phyloP scores from a whole-genome alignment of 2,329 filamentous ascomycete species.

The Penicillium sp. region DNA sequence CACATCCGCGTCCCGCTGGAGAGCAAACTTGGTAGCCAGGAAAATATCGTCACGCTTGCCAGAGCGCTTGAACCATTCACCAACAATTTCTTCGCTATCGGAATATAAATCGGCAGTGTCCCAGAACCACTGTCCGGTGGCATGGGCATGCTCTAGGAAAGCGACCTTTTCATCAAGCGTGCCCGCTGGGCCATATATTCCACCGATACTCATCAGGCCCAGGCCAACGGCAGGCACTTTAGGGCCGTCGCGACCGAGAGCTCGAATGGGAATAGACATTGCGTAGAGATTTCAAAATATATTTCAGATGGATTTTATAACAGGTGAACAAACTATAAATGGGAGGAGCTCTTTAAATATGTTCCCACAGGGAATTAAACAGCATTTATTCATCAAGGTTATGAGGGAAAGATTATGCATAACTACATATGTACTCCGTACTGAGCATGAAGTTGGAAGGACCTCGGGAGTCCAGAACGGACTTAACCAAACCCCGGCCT shows the following conservation, averaged over 20 bases:
- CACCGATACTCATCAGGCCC: constrained; percentile 25
- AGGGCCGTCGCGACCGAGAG: constrained; percentile 23
- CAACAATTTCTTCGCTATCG: constrained; percentile 33
- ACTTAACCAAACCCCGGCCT: too few species aligned
- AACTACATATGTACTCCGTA: too few species aligned
- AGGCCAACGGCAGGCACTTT: constrained; percentile 26
- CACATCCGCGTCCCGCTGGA: constrained; percentile 16
- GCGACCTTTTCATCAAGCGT: constrained; percentile 18
- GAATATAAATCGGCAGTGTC: constrained; percentile 37
- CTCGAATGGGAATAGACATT: constrained; percentile 14
- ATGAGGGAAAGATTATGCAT: too few species aligned
- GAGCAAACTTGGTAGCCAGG: constrained; percentile 43
- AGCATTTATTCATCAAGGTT: too few species aligned
- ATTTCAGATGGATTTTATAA: neutral
- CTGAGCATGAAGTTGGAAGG: too few species aligned
- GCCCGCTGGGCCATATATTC: constrained; percentile 21
- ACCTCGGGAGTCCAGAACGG: too few species aligned
- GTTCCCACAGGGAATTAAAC: too few species aligned
- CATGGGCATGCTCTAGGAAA: constrained; percentile 33
- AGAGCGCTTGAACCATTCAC: constrained; percentile 43
- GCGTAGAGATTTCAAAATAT: neutral
- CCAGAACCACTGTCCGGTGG: constrained; percentile 34
- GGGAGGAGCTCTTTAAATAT: neutral
- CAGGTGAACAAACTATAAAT: neutral
- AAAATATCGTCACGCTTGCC: constrained; percentile 44